Evolutionary conservation across 768 basidiomycete genomes (phyloP).

Genomic region (Suillus americanus): DNA sequence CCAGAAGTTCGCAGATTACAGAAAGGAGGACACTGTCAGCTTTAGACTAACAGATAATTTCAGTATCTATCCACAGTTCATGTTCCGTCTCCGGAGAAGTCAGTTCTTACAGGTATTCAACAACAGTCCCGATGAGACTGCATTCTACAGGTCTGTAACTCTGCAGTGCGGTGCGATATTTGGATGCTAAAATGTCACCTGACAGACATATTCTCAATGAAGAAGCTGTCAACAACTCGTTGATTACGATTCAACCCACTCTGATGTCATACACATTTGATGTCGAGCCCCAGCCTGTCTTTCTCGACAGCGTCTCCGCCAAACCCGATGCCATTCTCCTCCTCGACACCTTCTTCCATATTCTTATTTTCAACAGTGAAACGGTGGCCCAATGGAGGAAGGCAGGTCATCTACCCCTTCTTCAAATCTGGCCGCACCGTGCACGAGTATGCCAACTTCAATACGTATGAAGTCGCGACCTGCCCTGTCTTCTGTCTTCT

Average conservation of each 20-base stretch:
- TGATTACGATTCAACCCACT: constrained; percentile 99
- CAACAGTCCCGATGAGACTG: constrained; percentile 99
- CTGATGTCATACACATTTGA: constrained; percentile 99
- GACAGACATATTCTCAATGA: constrained; percentile 88
- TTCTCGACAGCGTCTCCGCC: constrained; percentile 98
- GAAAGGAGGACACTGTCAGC: constrained; percentile 94
- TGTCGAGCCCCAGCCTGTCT: constrained; percentile 84
- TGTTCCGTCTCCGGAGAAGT: constrained; percentile 97
- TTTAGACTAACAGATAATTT: constrained; percentile 95
- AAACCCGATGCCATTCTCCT: constrained; percentile 95
- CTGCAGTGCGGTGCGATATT: background rate
- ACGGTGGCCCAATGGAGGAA: constrained; percentile 97
- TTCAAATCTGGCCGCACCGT: constrained; percentile 70
- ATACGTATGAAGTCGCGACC: constrained; percentile 73
- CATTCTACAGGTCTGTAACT: constrained; percentile 81
- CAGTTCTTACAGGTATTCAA: constrained; percentile 99
- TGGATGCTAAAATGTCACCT: constrained; percentile 7
- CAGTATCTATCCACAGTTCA: constrained; percentile 99
- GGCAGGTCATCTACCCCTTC: constrained; percentile 84
- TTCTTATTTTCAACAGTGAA: constrained; percentile 96
- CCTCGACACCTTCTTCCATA: constrained; percentile 99
- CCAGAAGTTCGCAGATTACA: constrained; percentile 98
- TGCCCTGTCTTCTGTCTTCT: too few species aligned
- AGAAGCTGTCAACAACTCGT: constrained; percentile 97
- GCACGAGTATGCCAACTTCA: constrained; percentile 86